phyloP scores from a whole-genome alignment of 768 basidiomycete genomes.

The Crassisporium funariophilum region DNA sequence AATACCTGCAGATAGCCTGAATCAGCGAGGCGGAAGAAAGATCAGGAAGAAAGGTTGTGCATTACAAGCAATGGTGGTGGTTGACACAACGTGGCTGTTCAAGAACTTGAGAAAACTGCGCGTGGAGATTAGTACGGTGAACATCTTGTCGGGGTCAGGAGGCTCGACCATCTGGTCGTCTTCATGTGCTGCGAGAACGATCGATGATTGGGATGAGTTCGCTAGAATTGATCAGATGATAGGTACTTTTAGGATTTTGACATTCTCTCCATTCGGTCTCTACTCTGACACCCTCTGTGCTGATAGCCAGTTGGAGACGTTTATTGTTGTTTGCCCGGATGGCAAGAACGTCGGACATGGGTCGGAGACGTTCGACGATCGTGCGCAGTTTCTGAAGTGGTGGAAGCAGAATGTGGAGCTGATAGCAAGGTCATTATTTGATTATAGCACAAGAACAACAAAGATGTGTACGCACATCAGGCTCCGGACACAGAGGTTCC shows the following conservation, averaged over 20 bases:
- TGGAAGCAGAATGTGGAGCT: slow-evolving; percentile 82
- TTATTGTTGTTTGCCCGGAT: slow-evolving; percentile 71
- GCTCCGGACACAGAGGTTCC: slow-evolving; percentile 85
- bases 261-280: slow-evolving; percentile 83
- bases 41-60: slow-evolving; percentile 12
- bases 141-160: slow-evolving; percentile 58
- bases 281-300: slow-evolving; percentile 73
- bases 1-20: slow-evolving; percentile 52
- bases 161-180: slow-evolving; percentile 33
- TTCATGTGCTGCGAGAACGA: slow-evolving; percentile 33
- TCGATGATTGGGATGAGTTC: slow-evolving; percentile 9
- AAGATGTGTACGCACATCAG: slow-evolving; percentile 58
- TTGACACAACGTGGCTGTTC: slow-evolving; percentile 77
- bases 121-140: slow-evolving; percentile 68
- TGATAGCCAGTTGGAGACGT: slow-evolving; percentile 51
- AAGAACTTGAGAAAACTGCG: slow-evolving; percentile 82
- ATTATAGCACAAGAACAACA: not conserved
- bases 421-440: not conserved
- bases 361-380: slow-evolving; percentile 72
- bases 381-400: slow-evolving; percentile 76
- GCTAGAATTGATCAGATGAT: slow-evolving; percentile 2
- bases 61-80: slow-evolving; percentile 84
- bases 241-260: slow-evolving; percentile 57
- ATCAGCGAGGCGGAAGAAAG: not conserved
- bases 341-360: slow-evolving; percentile 69